phyloP scores from a whole-genome alignment of 2,329 filamentous ascomycete species.

The Verticillium tricorpus region DNA sequence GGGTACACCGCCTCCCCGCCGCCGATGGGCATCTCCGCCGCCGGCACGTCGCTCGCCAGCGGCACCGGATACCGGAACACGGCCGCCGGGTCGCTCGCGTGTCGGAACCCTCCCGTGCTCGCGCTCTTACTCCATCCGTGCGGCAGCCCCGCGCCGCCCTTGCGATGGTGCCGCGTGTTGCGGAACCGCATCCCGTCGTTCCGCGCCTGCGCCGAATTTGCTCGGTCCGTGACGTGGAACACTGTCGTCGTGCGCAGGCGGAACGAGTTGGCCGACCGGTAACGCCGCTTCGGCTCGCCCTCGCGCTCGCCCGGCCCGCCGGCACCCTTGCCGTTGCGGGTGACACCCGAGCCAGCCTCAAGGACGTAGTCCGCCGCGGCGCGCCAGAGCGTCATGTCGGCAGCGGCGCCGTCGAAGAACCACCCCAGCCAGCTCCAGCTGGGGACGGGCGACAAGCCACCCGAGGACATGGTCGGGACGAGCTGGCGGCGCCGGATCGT shows the following conservation, averaged over 20 bases:
- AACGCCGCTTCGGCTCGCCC: constrained; percentile 26
- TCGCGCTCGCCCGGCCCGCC: background rate
- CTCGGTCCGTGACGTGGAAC: constrained; percentile 36
- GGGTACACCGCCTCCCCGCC: constrained; percentile 21
- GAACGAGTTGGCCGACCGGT: constrained; percentile 31
- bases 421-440: constrained; percentile 46
- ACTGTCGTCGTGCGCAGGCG: constrained; percentile 31
- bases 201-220: constrained; percentile 25
- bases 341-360: background rate
- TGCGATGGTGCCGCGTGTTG: constrained; percentile 28
- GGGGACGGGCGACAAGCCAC: constrained; percentile 23
- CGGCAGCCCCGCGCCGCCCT: constrained; percentile 25
- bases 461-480: constrained; percentile 20
- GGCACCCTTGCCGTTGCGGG: constrained; percentile 1
- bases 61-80: constrained; percentile 39
- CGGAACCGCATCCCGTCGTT: constrained; percentile 34
- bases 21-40: constrained; percentile 3
- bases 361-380: constrained; percentile 38
- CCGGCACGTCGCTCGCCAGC: constrained; percentile 12
- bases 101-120: constrained; percentile 25
- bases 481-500: constrained; percentile 34
- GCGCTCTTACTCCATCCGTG: constrained; percentile 34
- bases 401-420: constrained; percentile 39
- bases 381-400: constrained; percentile 36
- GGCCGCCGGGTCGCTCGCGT: constrained; percentile 33